A percentile compares a stretch with the other conserved stretches of the same genome.
These are phyloP conservation scores for Batrachochytrium dendrobatidis DNA, from an alignment of 371 early-diverging fungal species.

Conservation along the genomic window DNA sequence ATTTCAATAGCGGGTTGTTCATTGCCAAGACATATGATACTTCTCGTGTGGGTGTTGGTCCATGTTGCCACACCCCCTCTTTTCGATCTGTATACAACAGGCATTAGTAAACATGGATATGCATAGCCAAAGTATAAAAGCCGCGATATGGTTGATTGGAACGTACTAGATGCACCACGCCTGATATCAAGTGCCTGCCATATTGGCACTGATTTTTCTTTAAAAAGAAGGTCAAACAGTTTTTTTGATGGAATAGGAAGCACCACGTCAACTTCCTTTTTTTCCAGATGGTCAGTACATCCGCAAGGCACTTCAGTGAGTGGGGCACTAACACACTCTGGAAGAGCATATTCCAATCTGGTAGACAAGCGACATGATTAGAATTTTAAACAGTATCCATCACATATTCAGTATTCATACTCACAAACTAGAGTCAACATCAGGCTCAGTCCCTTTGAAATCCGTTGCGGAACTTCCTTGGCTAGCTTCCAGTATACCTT, in stretches of 20 bases:
- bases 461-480: neutral
- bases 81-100: slow-evolving; percentile 1
- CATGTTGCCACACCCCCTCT: neutral
- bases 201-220: slow-evolving; percentile 14
- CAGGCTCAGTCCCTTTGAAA: neutral
- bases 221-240: slow-evolving; percentile 53
- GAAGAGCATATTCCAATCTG: slow-evolving; percentile 18
- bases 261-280: slow-evolving; percentile 47
- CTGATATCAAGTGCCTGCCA: slow-evolving; percentile 12
- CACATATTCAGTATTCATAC: too few species aligned
- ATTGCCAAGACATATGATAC: slow-evolving; percentile 33
- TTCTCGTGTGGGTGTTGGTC: neutral
- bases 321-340: slow-evolving; percentile 40
- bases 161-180: slow-evolving; percentile 20
- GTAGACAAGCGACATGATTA: slow-evolving; percentile 7
- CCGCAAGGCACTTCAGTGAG: slow-evolving; percentile 46
- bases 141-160: too few species aligned
- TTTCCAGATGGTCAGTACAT: slow-evolving; percentile 59
- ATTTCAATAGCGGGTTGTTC: slow-evolving; percentile 39
- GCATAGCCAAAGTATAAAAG: neutral
- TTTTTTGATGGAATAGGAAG: slow-evolving; percentile 54
- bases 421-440: too few species aligned
- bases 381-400: too few species aligned
- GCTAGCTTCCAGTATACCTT: too few species aligned
- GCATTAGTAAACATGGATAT: neutral